phyloP scores from a whole-genome alignment of 768 basidiomycete genomes.

The Calvatia gigantea region DNA sequence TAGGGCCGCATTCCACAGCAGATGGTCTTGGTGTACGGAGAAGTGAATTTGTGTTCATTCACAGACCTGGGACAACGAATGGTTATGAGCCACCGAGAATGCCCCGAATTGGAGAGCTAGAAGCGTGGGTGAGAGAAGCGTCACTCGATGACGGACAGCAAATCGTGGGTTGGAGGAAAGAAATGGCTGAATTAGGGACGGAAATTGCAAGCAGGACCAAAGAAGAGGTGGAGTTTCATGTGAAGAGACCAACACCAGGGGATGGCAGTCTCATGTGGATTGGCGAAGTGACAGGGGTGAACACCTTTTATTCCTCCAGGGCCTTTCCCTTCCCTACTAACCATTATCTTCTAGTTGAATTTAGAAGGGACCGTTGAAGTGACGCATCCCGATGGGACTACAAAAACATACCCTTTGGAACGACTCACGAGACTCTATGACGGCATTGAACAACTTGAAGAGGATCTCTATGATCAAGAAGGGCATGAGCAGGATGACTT shows the following conservation, averaged over 20 bases:
- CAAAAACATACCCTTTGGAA: conserved; percentile 53
- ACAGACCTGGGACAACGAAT: conserved; percentile 67
- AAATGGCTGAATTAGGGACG: conserved; percentile 63
- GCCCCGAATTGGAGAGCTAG: conserved; percentile 82
- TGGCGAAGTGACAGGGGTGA: conserved; percentile 78
- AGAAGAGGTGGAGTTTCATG: conserved; percentile 36
- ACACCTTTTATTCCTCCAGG: conserved; percentile 18
- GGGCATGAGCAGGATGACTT: conserved; percentile 39
- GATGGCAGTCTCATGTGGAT: conserved; percentile 66
- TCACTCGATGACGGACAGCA: conserved; percentile 50
- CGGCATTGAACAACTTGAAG: conserved; percentile 76
- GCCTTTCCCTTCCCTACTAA: conserved; percentile 12
- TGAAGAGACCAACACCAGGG: conserved; percentile 37
- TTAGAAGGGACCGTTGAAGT: conserved; percentile 74
- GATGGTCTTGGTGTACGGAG: conserved; percentile 77
- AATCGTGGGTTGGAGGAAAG: conserved; percentile 70
- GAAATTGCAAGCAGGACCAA: conserved; percentile 45
- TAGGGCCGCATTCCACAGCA: conserved; percentile 33
- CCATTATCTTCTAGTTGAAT: conserved; percentile 46
- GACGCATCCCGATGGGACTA: conserved; percentile 56
- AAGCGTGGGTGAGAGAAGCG: conserved; percentile 70
- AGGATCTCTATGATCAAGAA: conserved; percentile 59
- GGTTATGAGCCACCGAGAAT: conserved; percentile 67
- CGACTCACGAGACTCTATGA: conserved; percentile 77
- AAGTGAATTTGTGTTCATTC: conserved; percentile 84